Percentiles rank a stretch among this genome's conserved stretches.
Evolutionary conservation across 1,284 basidiomycete genomes (phyloP).

Genomic region (Neonothopanus nambi): DNA sequence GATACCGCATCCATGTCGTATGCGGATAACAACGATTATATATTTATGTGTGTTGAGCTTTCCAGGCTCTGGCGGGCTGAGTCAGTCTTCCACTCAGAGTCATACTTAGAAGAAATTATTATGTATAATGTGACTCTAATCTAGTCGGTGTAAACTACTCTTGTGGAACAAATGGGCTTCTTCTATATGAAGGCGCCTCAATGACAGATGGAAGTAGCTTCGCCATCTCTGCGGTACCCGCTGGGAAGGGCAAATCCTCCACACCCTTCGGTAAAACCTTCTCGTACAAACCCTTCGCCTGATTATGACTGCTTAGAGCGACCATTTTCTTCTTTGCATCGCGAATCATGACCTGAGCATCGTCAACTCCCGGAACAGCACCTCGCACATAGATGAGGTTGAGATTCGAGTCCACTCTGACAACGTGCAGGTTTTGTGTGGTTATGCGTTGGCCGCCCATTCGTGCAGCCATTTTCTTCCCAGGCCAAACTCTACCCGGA

Average conservation of each 20-base stretch:
- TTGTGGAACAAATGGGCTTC: conserved; percentile 74
- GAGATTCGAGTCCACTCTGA: conserved; percentile 84
- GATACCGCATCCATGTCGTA: too few relatives aligned
- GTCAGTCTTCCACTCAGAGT: too few relatives aligned
- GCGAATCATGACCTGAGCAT: conserved; percentile 71
- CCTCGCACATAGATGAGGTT: conserved; percentile 88
- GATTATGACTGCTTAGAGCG: conserved; percentile 60
- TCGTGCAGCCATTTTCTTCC: conserved; percentile 97
- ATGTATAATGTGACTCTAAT: too few relatives aligned
- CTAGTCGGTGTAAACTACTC: conserved; percentile 63
- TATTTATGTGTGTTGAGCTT: too few relatives aligned
- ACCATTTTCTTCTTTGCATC: conserved; percentile 87
- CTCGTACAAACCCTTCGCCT: conserved; percentile 76
- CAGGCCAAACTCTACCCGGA: conserved; percentile 92
- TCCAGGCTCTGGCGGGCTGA: too few relatives aligned
- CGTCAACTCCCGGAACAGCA: conserved; percentile 73
- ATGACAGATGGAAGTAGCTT: conserved; percentile 61
- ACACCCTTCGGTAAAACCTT: conserved; percentile 86
- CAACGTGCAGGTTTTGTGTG: conserved; percentile 86
- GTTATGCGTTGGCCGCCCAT: conserved; percentile 88
- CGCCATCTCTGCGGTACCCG: conserved; percentile 82
- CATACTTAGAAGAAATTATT: too few relatives aligned
- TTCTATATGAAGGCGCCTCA: conserved; percentile 68
- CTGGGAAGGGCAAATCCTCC: conserved; percentile 87
- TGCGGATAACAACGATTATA: too few relatives aligned